These are phyloP conservation scores for Stachybotrys chartarum DNA, from an alignment of 2,329 filamentous ascomycete genomes.

Conservation along the genomic window DNA sequence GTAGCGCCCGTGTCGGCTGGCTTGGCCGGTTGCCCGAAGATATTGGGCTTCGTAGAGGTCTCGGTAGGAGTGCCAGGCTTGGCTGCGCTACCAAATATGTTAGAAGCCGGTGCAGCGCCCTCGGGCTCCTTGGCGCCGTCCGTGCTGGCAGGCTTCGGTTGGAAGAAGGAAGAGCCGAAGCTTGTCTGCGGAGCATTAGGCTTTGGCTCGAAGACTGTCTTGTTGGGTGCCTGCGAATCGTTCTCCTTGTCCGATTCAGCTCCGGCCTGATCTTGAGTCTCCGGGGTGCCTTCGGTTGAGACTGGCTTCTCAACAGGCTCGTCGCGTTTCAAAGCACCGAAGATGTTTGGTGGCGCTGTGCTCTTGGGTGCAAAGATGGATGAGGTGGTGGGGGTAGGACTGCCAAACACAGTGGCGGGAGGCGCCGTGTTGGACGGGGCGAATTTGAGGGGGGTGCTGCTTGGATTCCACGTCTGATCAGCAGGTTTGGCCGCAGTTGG, in stretches of 20 bases:
- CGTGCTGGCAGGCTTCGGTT: slow-evolving; percentile 18
- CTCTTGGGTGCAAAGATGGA: slow-evolving; percentile 30
- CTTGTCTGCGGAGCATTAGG: slow-evolving; percentile 18
- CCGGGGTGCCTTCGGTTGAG: slow-evolving; percentile 11
- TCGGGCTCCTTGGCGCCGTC: slow-evolving; percentile 20
- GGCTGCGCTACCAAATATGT: slow-evolving; percentile 15
- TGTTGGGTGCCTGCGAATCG: slow-evolving; percentile 27
- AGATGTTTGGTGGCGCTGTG: slow-evolving; percentile 23
- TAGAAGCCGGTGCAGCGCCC: slow-evolving; percentile 14
- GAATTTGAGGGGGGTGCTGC: slow-evolving; percentile 49
- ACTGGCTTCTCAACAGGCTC: slow-evolving; percentile 18
- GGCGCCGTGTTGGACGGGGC: slow-evolving; percentile 24
- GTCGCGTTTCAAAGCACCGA: slow-evolving; percentile 26
- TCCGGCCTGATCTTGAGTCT: slow-evolving; percentile 23
- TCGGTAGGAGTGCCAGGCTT: slow-evolving; percentile 15
- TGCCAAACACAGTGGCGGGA: slow-evolving; percentile 24
- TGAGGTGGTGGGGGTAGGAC: slow-evolving; percentile 18
- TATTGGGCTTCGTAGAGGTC: slow-evolving; percentile 14
- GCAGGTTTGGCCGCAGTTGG: slow-evolving; percentile 14
- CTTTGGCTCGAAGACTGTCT: slow-evolving; percentile 23
- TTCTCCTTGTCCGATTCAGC: slow-evolving; percentile 39
- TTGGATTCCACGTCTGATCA: slow-evolving; percentile 35
- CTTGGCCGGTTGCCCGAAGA: slow-evolving; percentile 31
- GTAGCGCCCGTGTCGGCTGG: slow-evolving; percentile 17
- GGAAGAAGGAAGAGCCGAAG: slow-evolving; percentile 23